Conservation (phyloP, 2,329 filamentous ascomycete species). For the Fusarium sp. region DNA sequence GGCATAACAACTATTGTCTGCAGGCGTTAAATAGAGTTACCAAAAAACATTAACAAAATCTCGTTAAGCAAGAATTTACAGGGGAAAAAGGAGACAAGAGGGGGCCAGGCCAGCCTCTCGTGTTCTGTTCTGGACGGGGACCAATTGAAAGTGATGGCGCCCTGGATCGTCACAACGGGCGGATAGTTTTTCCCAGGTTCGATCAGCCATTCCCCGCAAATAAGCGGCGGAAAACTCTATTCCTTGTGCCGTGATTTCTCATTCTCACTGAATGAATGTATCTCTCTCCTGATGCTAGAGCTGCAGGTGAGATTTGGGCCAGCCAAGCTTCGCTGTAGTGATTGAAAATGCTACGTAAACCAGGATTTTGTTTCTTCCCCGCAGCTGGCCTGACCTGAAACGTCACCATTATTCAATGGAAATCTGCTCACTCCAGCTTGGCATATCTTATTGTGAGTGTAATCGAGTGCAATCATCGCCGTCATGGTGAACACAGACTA, state of each 20-base stretch:
- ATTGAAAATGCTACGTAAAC: background rate
- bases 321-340: background rate
- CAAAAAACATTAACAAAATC: background rate
- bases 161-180: conserved; percentile 1
- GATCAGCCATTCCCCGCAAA: conserved; percentile 1
- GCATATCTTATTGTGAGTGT: background rate
- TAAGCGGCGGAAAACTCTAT: conserved; percentile 6
- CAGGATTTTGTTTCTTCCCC: background rate
- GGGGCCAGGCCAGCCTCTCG: background rate
- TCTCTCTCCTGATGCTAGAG: conserved; percentile 11
- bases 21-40: background rate
- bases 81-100: background rate
- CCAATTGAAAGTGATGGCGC: conserved; percentile 1
- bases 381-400: background rate
- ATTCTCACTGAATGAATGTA: too few species aligned
- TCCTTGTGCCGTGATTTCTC: background rate
- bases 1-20: background rate
- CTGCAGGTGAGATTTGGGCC: conserved; percentile 20
- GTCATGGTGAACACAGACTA: conserved; percentile 16
- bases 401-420: conserved; percentile 26
- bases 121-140: background rate
- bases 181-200: background rate
- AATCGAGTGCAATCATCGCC: background rate
- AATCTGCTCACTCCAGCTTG: background rate
- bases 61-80: background rate